Base-by-base conservation (phyloP, 2,329 filamentous ascomycete species). In the Cytospora paraplurivora region DNA sequence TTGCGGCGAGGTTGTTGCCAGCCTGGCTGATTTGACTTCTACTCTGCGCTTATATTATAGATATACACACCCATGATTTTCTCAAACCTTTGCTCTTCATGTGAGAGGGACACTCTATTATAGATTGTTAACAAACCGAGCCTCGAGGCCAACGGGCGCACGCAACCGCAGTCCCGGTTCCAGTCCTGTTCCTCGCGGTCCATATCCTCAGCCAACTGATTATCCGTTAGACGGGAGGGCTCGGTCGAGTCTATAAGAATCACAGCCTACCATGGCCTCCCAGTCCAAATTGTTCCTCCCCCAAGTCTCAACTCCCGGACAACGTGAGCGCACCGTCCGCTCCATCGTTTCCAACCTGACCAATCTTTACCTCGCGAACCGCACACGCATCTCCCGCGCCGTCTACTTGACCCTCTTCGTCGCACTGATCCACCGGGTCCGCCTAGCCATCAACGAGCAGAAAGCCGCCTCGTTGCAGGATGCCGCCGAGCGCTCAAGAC, bases 371-470 rank as follows among this genome's bases (percentile, higher is more conserved):
- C 82, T 94, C 67, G 82, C 85, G 67, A 88, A 96, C 77, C 91
- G 93, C 69, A 92, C 88, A 57, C 86, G 86, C 69, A 93, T 97
- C 76, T 94, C 92, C 27, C 89, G 91, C 72, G 87, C 87, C 67
- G 86, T 96, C 69, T 96, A 96, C 80, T 80, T 96, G 67, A 88
- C 92, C 34, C 84, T 97, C 69, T 86, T 94, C 70, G 79, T 94
- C 69, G 88, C 92, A 55, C 86, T 97, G 66, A 82, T 89, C 66
- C 93, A 96, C 76, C 92, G 95, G 71, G 88, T 98, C 61, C 92
- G 93, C 71, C 88, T 92, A 84, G 93, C 94, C 70, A 89, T 98
- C 72, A 88, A 90, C 64, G 93, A 97, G 75, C 95, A 98, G 76
- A 97, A 96, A 76, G 91, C 91, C 17, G 91, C 92, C 2, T 89